Evolutionary conservation across 306 rosid genomes (phyloP), one percentile per base, ranked within the genome.

Genomic region (Castanea sativa): DNA sequence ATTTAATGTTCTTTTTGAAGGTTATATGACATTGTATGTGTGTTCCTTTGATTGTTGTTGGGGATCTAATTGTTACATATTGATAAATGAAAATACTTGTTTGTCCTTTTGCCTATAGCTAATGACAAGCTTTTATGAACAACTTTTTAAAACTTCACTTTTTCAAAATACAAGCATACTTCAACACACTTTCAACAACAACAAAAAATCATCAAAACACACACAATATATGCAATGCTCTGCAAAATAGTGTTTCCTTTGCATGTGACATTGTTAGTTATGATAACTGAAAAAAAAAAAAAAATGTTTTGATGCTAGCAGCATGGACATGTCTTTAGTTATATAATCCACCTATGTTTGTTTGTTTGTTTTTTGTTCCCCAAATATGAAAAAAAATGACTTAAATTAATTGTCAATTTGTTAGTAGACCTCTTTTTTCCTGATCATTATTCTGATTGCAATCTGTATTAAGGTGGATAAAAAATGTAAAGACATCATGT

Each of bases 1-100:
- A 80, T 75, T 68, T 83, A 76, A 20, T 69, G 35, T 74, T 19
- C 67, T 70, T 88, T 19, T 11, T 56, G 43, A 49, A 76, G 78
- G 79, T 51, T 74, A 73, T 67, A 45, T 30, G 73, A 63, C 57
- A 52, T 52, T 82, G 74, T 58, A 51, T 80, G 43, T n/a, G 23
- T 21, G 27, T 63, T 80, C 9, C 76, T 43, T 73, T 59, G 73
- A 19, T 55, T 59, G 32, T 75, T 74, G 53, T 72, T 76, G 73
- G 68, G 60, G 64, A 57, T 83, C 20, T 56, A 49, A n/a, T 74
- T 71, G 45, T 51, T 69, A 0, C 71, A 79, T 82, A 73, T 79
- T 69, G 33, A 73, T 9, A 21, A 38, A 51, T 51, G 71, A 58
- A 59, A 23, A 41, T 38, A 59, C 76, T 60, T 45, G 67, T 38